Conservation (phyloP, 495 filamentous ascomycete genomes). For the Penicillium simplicissimum region DNA sequence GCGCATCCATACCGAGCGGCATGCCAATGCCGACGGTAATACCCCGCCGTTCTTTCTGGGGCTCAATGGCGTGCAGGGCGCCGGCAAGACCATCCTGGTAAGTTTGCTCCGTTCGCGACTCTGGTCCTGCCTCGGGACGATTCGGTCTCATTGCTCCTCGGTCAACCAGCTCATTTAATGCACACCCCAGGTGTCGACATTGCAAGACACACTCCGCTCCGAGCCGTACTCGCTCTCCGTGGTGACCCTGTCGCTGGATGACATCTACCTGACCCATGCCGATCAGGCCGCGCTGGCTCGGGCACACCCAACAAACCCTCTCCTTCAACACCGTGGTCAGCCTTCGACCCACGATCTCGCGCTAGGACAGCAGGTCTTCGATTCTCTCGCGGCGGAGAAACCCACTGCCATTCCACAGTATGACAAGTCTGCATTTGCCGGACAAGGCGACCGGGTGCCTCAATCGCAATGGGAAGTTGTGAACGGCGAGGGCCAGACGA, state of each 20-base stretch:
- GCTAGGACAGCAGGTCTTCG: conserved; percentile 63
- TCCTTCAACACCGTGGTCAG: conserved; percentile 82
- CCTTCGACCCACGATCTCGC: conserved; percentile 82
- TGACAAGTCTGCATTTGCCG: conserved; percentile 77
- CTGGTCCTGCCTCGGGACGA: conserved; percentile 11
- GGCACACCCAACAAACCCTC: conserved; percentile 65
- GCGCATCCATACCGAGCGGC: conserved; percentile 46
- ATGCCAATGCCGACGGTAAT: conserved; percentile 32
- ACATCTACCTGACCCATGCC: conserved; percentile 78
- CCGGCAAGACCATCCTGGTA: conserved; percentile 88
- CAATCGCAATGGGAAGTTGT: conserved; percentile 60
- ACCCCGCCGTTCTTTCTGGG: conserved; percentile 61
- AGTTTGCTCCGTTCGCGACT: conserved; percentile 14
- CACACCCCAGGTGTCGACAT: conserved; percentile 56
- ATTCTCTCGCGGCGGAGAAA: conserved; percentile 52
- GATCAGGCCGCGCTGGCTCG: conserved; percentile 67
- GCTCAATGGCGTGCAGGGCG: conserved; percentile 74
- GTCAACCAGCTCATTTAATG: not conserved
- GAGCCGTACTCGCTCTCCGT: conserved; percentile 68
- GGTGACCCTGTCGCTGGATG: conserved; percentile 83
- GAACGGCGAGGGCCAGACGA: conserved; percentile 53
- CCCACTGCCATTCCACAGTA: conserved; percentile 71
- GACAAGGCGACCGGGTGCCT: conserved; percentile 75
- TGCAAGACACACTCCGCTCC: conserved; percentile 65
- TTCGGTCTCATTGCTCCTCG: conserved; percentile 8